phyloP scores from a whole-genome alignment of 2,329 filamentous ascomycete genomes.

The Stagonosporopsis rhizophila region DNA sequence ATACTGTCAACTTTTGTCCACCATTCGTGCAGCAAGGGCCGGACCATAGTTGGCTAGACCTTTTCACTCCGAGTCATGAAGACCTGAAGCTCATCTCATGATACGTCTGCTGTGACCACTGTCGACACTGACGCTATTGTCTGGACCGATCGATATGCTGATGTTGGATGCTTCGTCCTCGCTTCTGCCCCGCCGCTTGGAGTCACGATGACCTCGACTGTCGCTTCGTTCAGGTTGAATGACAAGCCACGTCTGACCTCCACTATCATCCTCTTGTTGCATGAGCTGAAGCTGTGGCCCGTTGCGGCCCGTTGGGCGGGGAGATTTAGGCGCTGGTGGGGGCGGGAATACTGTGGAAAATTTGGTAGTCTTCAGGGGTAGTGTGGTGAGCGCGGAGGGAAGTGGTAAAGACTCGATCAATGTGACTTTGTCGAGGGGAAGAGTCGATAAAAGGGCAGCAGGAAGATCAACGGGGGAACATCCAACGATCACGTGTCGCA shows the following conservation, averaged over 20 bases:
- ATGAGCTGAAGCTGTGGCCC: conserved; percentile 44
- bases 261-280: conserved; percentile 45
- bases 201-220: conserved; percentile 34
- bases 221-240: conserved; percentile 47
- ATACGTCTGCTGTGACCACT: conserved; percentile 42
- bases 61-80: not conserved
- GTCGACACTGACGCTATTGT: conserved; percentile 50
- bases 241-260: conserved; percentile 48
- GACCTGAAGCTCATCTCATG: conserved; percentile 27
- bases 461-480: conserved; percentile 43
- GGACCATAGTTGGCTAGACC: not conserved
- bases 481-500: conserved; percentile 46
- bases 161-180: conserved; percentile 45
- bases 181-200: conserved; percentile 26
- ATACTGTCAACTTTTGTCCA: not conserved
- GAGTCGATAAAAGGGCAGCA: conserved; percentile 38
- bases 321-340: conserved; percentile 31
- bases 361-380: conserved; percentile 39
- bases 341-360: conserved; percentile 41
- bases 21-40: not conserved
- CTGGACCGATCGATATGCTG: conserved; percentile 48
- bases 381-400: conserved; percentile 35
- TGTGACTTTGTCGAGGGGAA: conserved; percentile 44
- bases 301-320: conserved; percentile 28
- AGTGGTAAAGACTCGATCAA: conserved; percentile 44